Conservation (phyloP, 2,329 filamentous ascomycete genomes). For the Pseudogymnoascus sp. region DNA sequence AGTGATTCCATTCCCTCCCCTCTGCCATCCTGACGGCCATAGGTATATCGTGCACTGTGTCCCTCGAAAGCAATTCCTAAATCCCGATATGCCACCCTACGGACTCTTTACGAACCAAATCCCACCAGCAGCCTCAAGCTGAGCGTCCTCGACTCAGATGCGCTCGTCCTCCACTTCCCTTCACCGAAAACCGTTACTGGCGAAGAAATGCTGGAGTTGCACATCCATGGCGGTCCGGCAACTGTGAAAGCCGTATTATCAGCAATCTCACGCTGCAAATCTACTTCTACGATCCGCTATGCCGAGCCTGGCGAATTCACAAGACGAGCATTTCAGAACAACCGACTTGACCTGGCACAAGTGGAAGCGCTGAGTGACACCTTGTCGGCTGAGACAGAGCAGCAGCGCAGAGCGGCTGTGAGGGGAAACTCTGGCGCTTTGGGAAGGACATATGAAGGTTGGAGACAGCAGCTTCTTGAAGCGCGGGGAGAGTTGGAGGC, state of each 20-base stretch:
- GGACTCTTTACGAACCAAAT: constrained; percentile 62
- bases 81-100: constrained; percentile 61
- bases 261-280: constrained; percentile 52
- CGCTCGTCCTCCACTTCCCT: constrained; percentile 78
- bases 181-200: constrained; percentile 78
- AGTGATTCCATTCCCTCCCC: constrained; percentile 14
- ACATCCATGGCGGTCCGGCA: constrained; percentile 87
- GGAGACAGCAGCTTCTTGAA: constrained; percentile 69
- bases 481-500: constrained; percentile 90
- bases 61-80: constrained; percentile 46
- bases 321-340: constrained; percentile 80
- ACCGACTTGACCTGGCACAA: constrained; percentile 78
- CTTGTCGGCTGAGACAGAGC: constrained; percentile 72
- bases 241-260: constrained; percentile 79
- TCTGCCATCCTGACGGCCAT: constrained; percentile 15
- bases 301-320: constrained; percentile 96
- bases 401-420: constrained; percentile 82
- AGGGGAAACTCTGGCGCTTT: constrained; percentile 66
- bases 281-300: constrained; percentile 55
- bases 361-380: constrained; percentile 60
- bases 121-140: constrained; percentile 32
- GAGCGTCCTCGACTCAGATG: constrained; percentile 62
- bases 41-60: constrained; percentile 61
- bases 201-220: constrained; percentile 85
- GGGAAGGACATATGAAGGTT: constrained; percentile 70